These are phyloP conservation scores for Chrysoporthe puriensis DNA, from an alignment of 2,329 filamentous ascomycete species.

Conservation along the genomic window DNA sequence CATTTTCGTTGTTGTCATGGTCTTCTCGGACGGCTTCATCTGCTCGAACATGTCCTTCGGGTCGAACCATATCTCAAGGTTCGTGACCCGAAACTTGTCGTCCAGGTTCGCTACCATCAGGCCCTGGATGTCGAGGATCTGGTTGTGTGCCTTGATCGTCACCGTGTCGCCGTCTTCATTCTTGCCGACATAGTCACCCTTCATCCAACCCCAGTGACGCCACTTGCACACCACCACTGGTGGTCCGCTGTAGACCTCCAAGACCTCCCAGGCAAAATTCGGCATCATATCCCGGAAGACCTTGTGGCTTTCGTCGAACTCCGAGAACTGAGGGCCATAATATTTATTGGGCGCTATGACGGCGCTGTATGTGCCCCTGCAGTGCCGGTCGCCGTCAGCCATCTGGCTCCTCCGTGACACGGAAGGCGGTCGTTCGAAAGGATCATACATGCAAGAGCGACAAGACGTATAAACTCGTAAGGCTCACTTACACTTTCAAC, in stretches of 20 bases:
- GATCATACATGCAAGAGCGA: not conserved
- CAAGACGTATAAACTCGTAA: not conserved
- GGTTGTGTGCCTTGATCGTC: constrained; percentile 62
- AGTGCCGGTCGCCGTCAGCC: constrained; percentile 7
- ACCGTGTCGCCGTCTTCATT: constrained; percentile 69
- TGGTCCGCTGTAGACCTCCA: constrained; percentile 69
- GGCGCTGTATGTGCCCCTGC: constrained; percentile 63
- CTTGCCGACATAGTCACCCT: constrained; percentile 66
- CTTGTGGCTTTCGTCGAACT: constrained; percentile 69
- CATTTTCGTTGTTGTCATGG: constrained; percentile 24
- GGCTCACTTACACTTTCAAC: constrained; percentile 59
- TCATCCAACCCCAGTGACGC: constrained; percentile 71
- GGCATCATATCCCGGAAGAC: constrained; percentile 76
- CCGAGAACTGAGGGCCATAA: constrained; percentile 64
- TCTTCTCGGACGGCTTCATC: constrained; percentile 25
- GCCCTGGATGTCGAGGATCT: constrained; percentile 65
- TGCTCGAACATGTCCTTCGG: constrained; percentile 29
- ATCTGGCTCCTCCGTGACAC: constrained; percentile 9
- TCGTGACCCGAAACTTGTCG: constrained; percentile 56
- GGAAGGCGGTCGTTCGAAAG: not conserved
- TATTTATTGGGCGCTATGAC: constrained; percentile 66
- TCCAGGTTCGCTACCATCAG: constrained; percentile 66
- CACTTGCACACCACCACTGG: constrained; percentile 66
- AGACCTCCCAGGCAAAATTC: constrained; percentile 71
- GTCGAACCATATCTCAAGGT: constrained; percentile 29